Percentiles rank a stretch among this genome's conserved stretches.
Evolutionary conservation across 805 yeast species (phyloP).

Genomic region (Myxozyma neglecta): DNA sequence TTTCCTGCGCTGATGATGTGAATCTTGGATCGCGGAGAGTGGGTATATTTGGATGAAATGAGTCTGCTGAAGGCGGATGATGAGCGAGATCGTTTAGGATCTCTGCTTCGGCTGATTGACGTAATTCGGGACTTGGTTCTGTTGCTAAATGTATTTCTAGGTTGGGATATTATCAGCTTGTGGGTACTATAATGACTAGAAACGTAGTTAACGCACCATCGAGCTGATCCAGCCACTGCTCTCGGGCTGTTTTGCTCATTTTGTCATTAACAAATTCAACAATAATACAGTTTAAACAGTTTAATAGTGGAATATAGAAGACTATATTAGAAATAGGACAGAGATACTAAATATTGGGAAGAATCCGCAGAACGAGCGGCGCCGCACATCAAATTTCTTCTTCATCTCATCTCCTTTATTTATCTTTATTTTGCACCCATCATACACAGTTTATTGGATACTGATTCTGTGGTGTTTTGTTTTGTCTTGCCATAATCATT

Average conservation of each 20-base stretch:
- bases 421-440: background rate
- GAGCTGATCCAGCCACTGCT: conserved; percentile 18
- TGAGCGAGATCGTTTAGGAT: conserved; percentile 19
- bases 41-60: conserved; percentile 19
- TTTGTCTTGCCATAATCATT: too few relatives aligned
- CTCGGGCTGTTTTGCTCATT: conserved; percentile 8
- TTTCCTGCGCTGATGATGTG: conserved; percentile 12
- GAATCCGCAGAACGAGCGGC: background rate
- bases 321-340: too few relatives aligned
- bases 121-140: conserved; percentile 23
- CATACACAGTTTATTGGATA: background rate
- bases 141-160: conserved; percentile 27
- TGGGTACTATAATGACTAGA: background rate
- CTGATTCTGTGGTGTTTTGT: too few relatives aligned
- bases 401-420: background rate
- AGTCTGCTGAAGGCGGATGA: conserved; percentile 16
- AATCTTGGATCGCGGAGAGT: background rate
- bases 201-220: conserved; percentile 32
- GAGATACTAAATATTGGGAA: background rate
- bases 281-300: background rate
- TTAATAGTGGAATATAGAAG: background rate
- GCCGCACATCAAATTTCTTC: conserved; percentile 7
- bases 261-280: background rate
- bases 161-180: background rate
- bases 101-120: conserved; percentile 14